Evolutionary conservation across 176 grass and related monocot genomes (phyloP), one percentile per base, ranked within the genome.

Genomic region (Calamus simplicifolius): DNA sequence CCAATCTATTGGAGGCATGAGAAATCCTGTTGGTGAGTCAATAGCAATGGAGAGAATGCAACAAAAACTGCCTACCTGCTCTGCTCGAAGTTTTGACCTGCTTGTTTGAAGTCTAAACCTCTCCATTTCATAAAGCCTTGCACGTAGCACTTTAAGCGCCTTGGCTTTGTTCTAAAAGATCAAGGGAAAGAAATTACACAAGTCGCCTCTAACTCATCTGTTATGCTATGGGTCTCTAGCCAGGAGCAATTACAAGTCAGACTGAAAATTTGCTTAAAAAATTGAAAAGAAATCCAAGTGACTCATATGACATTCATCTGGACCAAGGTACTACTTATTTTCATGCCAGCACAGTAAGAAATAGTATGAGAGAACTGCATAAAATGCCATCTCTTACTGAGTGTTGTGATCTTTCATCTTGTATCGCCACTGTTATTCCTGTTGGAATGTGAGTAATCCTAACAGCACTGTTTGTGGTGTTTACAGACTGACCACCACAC

Each of bases 341-440:
- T 43, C 35, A 43, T 13, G 35, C 35, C 35, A 8, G 31, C 31
- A 38, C 2, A 38, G 2, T 43, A 12, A 13, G 35, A 13, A 3
- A 43, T 3, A 13, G 12, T 43, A 43, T 43, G 35, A 43, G 12
- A 43, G 12, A 43, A 3, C 8, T 43, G 7, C 35, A 43, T 13
- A 8, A 12, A 10, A 43, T 43, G 35, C 8, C 18, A 18, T 25
- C 56, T 19, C 38, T 60, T 72, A 97, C 92, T 84, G 80, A 84
- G 76, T 97, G 92, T 23, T 97, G 92, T 35, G 87, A 97, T 76
- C 93, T 97, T 86, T 97, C 93, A 5, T 97, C 87, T 88, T 97
- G 93, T 73, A 97, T 97, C 50, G 93, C 93, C 56, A 88, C 84
- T 16, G 75, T 69, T 18, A 81, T 88, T 80, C 87, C 84, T 8